A percentile compares a stretch with the other conserved stretches of the same genome.
phyloP scores from a whole-genome alignment of 1,139 yeast species.

The Kazachstania sp. region DNA sequence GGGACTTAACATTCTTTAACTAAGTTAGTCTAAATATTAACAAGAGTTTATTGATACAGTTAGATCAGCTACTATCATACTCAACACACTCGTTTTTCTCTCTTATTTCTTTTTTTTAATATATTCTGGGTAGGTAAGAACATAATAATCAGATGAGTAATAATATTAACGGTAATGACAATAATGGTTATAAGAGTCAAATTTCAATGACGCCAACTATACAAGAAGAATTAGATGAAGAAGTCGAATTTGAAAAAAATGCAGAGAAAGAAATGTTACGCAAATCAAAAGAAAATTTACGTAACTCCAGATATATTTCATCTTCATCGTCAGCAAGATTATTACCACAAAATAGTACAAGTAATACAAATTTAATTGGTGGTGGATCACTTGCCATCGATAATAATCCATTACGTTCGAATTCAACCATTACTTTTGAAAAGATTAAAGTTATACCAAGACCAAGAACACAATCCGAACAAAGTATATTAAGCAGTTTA shows the following conservation, averaged over 20 bases:
- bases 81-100: too few relatives aligned
- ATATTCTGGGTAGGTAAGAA: too few relatives aligned
- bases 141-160: too few relatives aligned
- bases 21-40: too few relatives aligned
- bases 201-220: slow-evolving; percentile 20
- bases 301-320: not conserved
- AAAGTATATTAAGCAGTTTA: slow-evolving; percentile 55
- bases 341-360: not conserved
- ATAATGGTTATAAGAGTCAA: slow-evolving; percentile 64
- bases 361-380: not conserved
- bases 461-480: slow-evolving; percentile 52
- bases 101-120: too few relatives aligned
- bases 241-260: slow-evolving; percentile 3
- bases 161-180: not conserved
- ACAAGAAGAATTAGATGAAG: slow-evolving; percentile 8
- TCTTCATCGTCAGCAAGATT: not conserved
- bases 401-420: not conserved
- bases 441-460: slow-evolving; percentile 44
- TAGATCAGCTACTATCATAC: too few relatives aligned
- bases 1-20: too few relatives aligned
- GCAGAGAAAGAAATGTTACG: not conserved
- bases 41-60: too few relatives aligned
- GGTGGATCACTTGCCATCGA: not conserved
- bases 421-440: slow-evolving; percentile 38
- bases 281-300: not conserved